Base-by-base conservation (phyloP, 306 rosid species). In the Trifolium pratense region DNA sequence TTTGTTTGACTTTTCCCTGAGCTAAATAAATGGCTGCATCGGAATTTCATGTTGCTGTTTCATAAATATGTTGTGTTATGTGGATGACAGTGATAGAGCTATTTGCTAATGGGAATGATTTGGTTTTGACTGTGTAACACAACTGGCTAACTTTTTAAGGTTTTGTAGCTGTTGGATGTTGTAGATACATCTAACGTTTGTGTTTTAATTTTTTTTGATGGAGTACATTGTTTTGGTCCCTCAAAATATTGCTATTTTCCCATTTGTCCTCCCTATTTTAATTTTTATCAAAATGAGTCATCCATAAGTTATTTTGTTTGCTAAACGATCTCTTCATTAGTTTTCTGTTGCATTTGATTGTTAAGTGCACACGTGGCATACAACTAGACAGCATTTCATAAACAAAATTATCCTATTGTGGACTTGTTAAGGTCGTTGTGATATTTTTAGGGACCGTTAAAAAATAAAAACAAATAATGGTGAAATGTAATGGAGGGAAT, bases 1-100 rank as follows among this genome's bases (percentile, higher is more conserved):
- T 91, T 70, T 36, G 84, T 79, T 79, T 62, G 61, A 78, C 76
- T 78, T 80, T 36, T 73, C 68, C 14, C 40, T 25, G 68, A 46
- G 64, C 70, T 68, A 21, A 23, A 42, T 61, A 37, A 53, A 20
- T 53, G 26, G 17, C 12, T 71, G 36, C 74, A 37, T 18, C 68
- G 64, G 53, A 29, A 37, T 66, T 75, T 45, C 37, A 16, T 42
- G 39, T 67, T 76, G 6, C 18, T 69, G 61, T 74, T 75, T 67
- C 16, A 17, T 66, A 56, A 42, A 55, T 75, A 42, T 42, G 52
- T 15, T 39, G 52, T 59, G 64, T 32, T 77, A 10, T 11, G 71
- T 42, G 70, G 75, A 69, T 49, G 71, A 36, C 55, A 29, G 55
- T 49, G 56, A 60, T 6, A 23, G 32, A 69, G 29, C 69, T 61